Evolutionary conservation across 352 stramenopile species (phyloP), one percentile per base, ranked within the genome.

Genomic region (Phytopythium litorale): DNA sequence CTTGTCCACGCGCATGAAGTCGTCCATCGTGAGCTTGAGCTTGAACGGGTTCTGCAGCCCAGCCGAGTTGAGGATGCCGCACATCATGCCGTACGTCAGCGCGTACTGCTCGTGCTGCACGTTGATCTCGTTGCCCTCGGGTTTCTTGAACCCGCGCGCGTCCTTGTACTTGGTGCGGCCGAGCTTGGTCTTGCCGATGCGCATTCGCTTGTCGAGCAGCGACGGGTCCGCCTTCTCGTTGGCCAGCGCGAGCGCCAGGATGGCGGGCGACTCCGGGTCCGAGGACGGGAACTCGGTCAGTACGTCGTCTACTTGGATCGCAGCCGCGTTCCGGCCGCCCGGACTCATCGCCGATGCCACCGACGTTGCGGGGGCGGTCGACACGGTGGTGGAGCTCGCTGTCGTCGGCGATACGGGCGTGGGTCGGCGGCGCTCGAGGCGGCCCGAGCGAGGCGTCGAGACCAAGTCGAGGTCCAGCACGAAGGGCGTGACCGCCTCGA

Each of bases 11-110:
- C 77, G 70, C 79, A 92, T 96, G 54, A 97, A 97, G 70, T 98
- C 93, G 63, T 95, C 88, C 78, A 98, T 90, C 9, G 79, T 93
- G 32, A 98, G 73, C 7, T 79, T 76, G 61, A 87, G 80, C 67
- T 90, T 88, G 68, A 92, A 91, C 32, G 78, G 74, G 37, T 88
- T 91, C 62, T 88, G 79, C 3, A 88, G 64, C 7, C 94, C 92
- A 15, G 98, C 97, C 6, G 94, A 97, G 58, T 97, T 97, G 43
- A 97, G 82, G 58, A 99, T 98, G 23, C 97, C 97, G 46, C 98
- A 96, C 97, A 99, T 99, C 71, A 99, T 98, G 57, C 97, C 97
- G 70, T 99, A 98, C 16, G 97, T 98, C 23, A 99, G 83, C 49
- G 96, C 94, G 75, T 99, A 99, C 65, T 99, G 87, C 67, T 98